These are phyloP conservation scores for Exophiala sideris DNA, from an alignment of 2,329 filamentous ascomycete species.

Conservation along the genomic window DNA sequence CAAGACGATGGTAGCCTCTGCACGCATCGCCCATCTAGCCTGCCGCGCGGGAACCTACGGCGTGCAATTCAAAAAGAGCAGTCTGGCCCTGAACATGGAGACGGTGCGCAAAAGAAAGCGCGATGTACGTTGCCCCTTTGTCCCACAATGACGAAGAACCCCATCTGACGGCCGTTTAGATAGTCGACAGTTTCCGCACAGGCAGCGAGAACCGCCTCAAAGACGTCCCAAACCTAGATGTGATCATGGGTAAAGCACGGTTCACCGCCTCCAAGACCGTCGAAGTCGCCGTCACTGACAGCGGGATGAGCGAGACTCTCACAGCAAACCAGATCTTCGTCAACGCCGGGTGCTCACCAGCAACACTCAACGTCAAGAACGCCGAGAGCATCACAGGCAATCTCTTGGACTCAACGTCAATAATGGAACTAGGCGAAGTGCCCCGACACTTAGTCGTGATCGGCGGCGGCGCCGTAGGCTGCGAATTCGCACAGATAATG, in stretches of 20 bases:
- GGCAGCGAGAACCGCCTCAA: conserved; percentile 46
- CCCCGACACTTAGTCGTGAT: conserved; percentile 51
- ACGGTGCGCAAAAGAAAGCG: conserved; percentile 52
- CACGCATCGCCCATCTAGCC: conserved; percentile 48
- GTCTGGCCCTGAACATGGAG: conserved; percentile 46
- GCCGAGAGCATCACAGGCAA: conserved; percentile 18
- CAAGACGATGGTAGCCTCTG: conserved; percentile 56
- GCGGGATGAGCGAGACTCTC: conserved; percentile 29
- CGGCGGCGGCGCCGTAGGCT: conserved; percentile 53
- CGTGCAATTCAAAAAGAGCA: conserved; percentile 33
- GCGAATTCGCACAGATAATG: conserved; percentile 55
- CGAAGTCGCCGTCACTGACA: conserved; percentile 30
- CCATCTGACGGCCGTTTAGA: conserved; percentile 25
- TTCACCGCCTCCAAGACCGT: conserved; percentile 44
- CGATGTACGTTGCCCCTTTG: conserved; percentile 27
- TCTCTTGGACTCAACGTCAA: conserved; percentile 26
- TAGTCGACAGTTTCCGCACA: conserved; percentile 49
- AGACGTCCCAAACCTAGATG: conserved; percentile 38
- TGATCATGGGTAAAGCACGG: conserved; percentile 45
- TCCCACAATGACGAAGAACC: too few relatives aligned
- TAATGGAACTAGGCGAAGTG: conserved; percentile 29
- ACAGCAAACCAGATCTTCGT: conserved; percentile 32
- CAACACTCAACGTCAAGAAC: conserved; percentile 20
- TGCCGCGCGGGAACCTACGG: conserved; percentile 47
- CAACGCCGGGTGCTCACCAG: conserved; percentile 27